Evolutionary conservation across 192 early-diverging fungal species (phyloP), one percentile per base, ranked within the genome.

Genomic region (Coemansia sp.): DNA sequence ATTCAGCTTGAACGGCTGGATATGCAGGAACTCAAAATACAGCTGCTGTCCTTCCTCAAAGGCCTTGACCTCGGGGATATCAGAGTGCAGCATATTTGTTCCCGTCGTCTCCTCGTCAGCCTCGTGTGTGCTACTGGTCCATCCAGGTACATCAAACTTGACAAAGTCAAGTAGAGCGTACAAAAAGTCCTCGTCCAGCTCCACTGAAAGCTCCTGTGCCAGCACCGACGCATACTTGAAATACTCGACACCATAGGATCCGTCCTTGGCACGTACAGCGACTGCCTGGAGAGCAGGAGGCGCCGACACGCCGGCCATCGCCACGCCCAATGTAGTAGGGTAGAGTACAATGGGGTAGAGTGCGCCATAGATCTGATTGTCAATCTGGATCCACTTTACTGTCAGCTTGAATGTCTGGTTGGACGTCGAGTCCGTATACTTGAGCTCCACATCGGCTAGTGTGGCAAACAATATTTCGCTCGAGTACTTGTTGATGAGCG

Each of bases 1-100:
- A 61, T 97, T 95, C 59, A 95, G 72, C 60, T 94, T 93, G 60
- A 96, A 83, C 0, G 97, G 97, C 56, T 97, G 93, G 34, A 97
- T 77, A 41, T 92, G 85, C 37, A 99, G 82, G 30, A 85, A 81
- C 64, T 97, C 97, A 83, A 97, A 99, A 64, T 96, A 99, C 44
- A 95, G 51, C 58, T 88, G 83, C 18, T 74, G 67, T 9, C 84
- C 83, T 2, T 81, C 86, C 27, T 92, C 87, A 1, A 74, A 72
- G 4, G 83, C 58, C 6, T 78, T 78, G 2, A 84, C 85, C 30
- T 92, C 85, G 2, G 92, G 88, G 13, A 94, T 86, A 18, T 79
- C 64, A 3, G 64, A 66, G 7, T 53, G 50, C 27, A 73, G 51
- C 77, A 70, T 44, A 30, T 52, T 36, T 43, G 43, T 42, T 58